A percentile compares a stretch with the other conserved stretches of the same genome.
Evolutionary conservation across 2,329 filamentous ascomycete genomes (phyloP).

Genomic region (Curvularia eragrostidis): DNA sequence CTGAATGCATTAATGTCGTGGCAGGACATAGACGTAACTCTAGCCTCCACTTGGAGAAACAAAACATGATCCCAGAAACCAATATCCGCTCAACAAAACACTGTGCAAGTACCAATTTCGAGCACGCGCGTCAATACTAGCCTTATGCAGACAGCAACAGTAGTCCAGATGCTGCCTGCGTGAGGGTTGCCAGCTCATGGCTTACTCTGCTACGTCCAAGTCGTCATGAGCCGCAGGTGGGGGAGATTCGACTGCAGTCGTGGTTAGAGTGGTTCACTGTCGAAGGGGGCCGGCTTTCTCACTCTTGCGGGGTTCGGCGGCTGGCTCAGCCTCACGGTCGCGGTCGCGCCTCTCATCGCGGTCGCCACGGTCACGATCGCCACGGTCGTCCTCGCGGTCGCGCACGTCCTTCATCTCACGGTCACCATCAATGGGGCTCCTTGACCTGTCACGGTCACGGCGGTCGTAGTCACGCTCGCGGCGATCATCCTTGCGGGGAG

Average conservation of each 20-base stretch:
- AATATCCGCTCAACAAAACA: conserved; percentile 32
- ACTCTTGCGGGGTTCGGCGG: conserved; percentile 93
- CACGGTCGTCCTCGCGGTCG: conserved; percentile 69
- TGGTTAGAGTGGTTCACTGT: conserved; percentile 37
- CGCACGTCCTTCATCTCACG: conserved; percentile 56
- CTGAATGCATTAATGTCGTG: conserved; percentile 46
- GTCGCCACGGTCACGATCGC: conserved; percentile 56
- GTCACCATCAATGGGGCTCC: conserved; percentile 62
- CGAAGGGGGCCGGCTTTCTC: conserved; percentile 30
- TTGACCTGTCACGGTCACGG: conserved; percentile 77
- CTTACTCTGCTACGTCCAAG: conserved; percentile 86
- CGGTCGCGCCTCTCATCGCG: conserved; percentile 60
- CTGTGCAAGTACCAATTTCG: conserved; percentile 33
- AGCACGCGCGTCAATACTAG: conserved; percentile 26
- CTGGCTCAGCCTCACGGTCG: conserved; percentile 71
- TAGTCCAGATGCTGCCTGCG: conserved; percentile 17
- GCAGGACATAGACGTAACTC: conserved; percentile 32
- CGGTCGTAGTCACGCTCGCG: conserved; percentile 71
- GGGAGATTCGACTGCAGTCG: conserved; percentile 71
- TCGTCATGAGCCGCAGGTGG: conserved; percentile 83
- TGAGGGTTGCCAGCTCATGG: conserved; percentile 21
- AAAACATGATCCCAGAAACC: conserved; percentile 34
- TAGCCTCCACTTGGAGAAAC: conserved; percentile 34
- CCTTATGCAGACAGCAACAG: conserved; percentile 24
- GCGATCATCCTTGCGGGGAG: conserved; percentile 76